Percentiles rank a stretch among this genome's conserved stretches.
These are phyloP conservation scores for Iberis pinnata DNA, from an alignment of 345 rosid species.

Conservation along the genomic window DNA sequence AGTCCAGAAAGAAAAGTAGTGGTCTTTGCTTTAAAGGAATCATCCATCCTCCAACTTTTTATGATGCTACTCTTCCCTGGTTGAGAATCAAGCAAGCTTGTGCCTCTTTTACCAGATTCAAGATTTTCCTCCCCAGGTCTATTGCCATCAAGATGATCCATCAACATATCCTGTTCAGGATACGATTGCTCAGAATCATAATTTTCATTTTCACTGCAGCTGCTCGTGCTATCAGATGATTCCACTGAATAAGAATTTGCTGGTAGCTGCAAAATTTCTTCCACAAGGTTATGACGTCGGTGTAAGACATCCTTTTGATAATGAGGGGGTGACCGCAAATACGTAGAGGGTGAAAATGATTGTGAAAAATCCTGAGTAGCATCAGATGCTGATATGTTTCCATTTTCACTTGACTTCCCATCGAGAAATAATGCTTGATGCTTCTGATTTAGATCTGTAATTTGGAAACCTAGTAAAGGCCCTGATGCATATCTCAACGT, in stretches of 20 bases:
- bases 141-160: slow-evolving; percentile 33
- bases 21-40: slow-evolving; percentile 24
- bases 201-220: slow-evolving; percentile 66
- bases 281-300: slow-evolving; percentile 79
- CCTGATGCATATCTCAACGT: slow-evolving; percentile 39
- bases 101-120: slow-evolving; percentile 21
- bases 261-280: slow-evolving; percentile 90
- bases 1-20: slow-evolving; percentile 29
- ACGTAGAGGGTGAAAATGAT: slow-evolving; percentile 38
- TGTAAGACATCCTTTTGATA: slow-evolving; percentile 75
- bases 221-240: slow-evolving; percentile 73
- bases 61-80: slow-evolving; percentile 32
- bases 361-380: slow-evolving; percentile 40
- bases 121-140: slow-evolving; percentile 30
- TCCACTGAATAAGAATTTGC: slow-evolving; percentile 74
- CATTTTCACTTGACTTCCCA: slow-evolving; percentile 39
- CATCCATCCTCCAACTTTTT: slow-evolving; percentile 27
- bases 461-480: slow-evolving; percentile 49
- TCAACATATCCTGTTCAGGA: slow-evolving; percentile 35
- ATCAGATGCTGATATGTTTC: slow-evolving; percentile 33
- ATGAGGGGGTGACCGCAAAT: slow-evolving; percentile 78
- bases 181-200: slow-evolving; percentile 37
- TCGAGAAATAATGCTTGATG: slow-evolving; percentile 35
- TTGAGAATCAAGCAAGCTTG: slow-evolving; percentile 27
- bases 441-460: slow-evolving; percentile 37